phyloP scores from a whole-genome alignment of 257 asterid species.

The Rauvolfia tetraphylla region DNA sequence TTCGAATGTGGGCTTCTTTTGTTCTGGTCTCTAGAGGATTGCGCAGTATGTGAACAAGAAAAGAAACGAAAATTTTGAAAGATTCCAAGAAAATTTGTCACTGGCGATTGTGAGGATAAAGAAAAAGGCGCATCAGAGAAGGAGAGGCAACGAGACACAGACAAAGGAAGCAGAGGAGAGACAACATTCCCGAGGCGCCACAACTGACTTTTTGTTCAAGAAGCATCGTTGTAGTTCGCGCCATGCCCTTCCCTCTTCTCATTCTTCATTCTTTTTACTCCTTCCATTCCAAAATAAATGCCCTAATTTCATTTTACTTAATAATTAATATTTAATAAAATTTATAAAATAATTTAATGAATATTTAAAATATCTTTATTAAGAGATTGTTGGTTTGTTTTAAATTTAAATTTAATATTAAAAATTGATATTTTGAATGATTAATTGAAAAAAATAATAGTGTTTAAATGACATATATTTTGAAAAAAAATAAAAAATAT shows the following conservation, averaged over 20 bases:
- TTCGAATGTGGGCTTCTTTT: not conserved
- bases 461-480: no score
- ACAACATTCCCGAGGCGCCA: conserved; percentile 35
- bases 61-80: not conserved
- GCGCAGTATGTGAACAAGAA: not conserved
- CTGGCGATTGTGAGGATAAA: not conserved
- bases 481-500: no score
- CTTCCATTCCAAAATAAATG: not conserved
- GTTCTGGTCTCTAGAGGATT: not conserved
- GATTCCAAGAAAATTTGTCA: not conserved
- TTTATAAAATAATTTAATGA: no score
- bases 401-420: no score
- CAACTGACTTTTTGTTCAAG: conserved; percentile 26
- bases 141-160: not conserved
- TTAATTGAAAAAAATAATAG: no score
- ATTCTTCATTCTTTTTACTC: not conserved
- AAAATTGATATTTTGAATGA: no score
- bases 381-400: no score
- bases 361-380: no score
- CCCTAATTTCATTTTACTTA: no score
- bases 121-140: not conserved
- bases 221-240: conserved; percentile 45
- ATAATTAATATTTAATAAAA: no score
- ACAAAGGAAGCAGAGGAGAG: not conserved
- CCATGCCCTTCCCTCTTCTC: conserved; percentile 22